These are phyloP conservation scores for Calycina herbarum DNA, from an alignment of 2,329 filamentous ascomycete genomes.

Conservation along the genomic window DNA sequence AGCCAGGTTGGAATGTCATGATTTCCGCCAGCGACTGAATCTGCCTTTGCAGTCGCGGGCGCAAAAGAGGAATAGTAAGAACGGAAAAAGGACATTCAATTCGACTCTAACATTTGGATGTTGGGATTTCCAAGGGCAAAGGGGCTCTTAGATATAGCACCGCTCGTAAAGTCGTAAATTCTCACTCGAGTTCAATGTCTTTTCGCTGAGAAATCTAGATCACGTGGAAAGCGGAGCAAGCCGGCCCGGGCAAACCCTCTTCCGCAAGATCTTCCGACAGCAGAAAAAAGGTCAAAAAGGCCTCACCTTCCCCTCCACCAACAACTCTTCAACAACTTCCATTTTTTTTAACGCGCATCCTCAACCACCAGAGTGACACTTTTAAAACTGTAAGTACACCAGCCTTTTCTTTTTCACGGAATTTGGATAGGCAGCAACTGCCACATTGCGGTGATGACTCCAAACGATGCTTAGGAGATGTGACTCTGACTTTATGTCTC, in stretches of 20 bases:
- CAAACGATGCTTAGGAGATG: constrained; percentile 54
- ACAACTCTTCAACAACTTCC: not conserved
- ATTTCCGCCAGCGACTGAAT: not conserved
- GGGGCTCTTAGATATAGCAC: not conserved
- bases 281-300: constrained; percentile 9
- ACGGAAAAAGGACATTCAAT: constrained; percentile 13
- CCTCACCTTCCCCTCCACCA: not conserved
- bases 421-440: not conserved
- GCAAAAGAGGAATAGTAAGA: constrained; percentile 10
- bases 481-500: constrained; percentile 49
- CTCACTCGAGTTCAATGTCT: not conserved
- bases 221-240: constrained; percentile 8
- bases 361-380: constrained; percentile 5
- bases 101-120: not conserved
- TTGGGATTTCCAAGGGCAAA: not conserved
- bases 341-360: not conserved
- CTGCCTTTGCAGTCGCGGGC: constrained; percentile 7
- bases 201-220: not conserved
- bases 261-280: not conserved
- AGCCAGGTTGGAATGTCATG: constrained; percentile 29
- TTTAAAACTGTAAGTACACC: constrained; percentile 23
- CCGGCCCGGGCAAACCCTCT: constrained; percentile 5
- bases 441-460: constrained; percentile 60
- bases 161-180: not conserved
- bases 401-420: not conserved